Evolutionary conservation across 2,329 filamentous ascomycete genomes (phyloP), one percentile per base, ranked within the genome.

Genomic region (Seiridium cupressi): DNA sequence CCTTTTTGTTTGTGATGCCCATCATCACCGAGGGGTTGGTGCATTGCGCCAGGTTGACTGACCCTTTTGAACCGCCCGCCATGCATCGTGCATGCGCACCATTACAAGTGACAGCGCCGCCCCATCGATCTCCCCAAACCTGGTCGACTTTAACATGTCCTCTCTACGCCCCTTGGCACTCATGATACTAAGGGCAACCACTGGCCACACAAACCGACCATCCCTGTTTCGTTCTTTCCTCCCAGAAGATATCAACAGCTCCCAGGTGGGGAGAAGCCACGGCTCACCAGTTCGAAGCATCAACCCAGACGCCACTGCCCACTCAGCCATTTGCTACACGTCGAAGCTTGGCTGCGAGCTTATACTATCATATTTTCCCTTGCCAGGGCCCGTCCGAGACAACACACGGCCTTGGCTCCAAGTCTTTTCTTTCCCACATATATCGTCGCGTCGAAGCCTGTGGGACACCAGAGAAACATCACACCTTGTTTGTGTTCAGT

Each of bases 401-500:
- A 44, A 26, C 51, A 11, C 31, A 53, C 32, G 34, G 9, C 35
- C 26, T 49, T 49, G 18, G 31, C 13, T 53, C 49, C 11, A n/a
- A 8, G 9, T 44, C 44, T 48, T 31, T 34, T 48, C 54, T 26
- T 47, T 48, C 26, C 35, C 40, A 58, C 46, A 51, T 51, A 35
- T 36, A 18, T 42, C 46, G 10, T 31, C 46, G 26, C n/a, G 10
- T n/a, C 34, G 38, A 46, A 42, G 11, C 35, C 49, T 32, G 44
- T 58, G 55, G 47, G 55, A 58, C 55, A 49, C 9, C 40, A 44
- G n/a, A 58, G 46, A 58, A 38, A 58, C 55, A 58, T 35, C 34
- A 31, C 46, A 48, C 46, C 34, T 42, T 42, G 55, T 46, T 58
- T 58, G 55, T 58, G 55, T 44, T 51, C 46, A 58, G 13, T 26